Conservation (phyloP, 2,329 filamentous ascomycete genomes). For the Sclerotinia sclerotiorum region DNA sequence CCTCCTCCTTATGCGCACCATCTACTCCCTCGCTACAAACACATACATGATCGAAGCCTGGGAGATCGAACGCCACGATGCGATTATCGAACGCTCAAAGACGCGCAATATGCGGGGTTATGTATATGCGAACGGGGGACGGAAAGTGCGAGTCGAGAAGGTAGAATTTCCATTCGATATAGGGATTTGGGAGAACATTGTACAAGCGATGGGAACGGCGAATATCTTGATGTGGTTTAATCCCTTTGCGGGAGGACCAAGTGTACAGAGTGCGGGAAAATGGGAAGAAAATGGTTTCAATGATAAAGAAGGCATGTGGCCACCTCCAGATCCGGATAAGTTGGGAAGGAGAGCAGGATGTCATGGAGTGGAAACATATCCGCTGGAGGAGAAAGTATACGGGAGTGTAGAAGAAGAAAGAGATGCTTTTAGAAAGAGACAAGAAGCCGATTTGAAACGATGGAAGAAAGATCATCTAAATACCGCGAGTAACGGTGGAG, state of each 20-base stretch:
- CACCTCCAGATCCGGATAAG: slow-evolving; percentile 63
- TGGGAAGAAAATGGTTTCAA: slow-evolving; percentile 80
- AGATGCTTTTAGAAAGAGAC: slow-evolving; percentile 51
- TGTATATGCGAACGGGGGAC: slow-evolving; percentile 48
- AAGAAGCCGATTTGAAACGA: slow-evolving; percentile 50
- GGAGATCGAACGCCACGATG: slow-evolving; percentile 66
- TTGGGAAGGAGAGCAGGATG: slow-evolving; percentile 39
- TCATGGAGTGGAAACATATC: slow-evolving; percentile 13
- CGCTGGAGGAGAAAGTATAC: slow-evolving; percentile 27
- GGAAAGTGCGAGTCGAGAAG: slow-evolving; percentile 54
- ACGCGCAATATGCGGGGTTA: slow-evolving; percentile 44
- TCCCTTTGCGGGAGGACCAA: slow-evolving; percentile 59
- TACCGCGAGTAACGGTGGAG: not conserved
- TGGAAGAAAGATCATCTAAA: slow-evolving; percentile 31
- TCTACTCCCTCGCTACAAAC: slow-evolving; percentile 64
- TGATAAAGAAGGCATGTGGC: slow-evolving; percentile 59
- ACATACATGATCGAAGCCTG: slow-evolving; percentile 79
- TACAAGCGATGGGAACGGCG: slow-evolving; percentile 70
- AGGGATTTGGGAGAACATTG: slow-evolving; percentile 71
- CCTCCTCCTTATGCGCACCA: slow-evolving; percentile 63
- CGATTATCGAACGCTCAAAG: slow-evolving; percentile 81
- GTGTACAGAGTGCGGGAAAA: slow-evolving; percentile 45
- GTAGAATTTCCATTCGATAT: slow-evolving; percentile 84
- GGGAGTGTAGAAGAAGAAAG: slow-evolving; percentile 43
- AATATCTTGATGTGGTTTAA: slow-evolving; percentile 69